These are phyloP conservation scores for Russula abietina DNA, from an alignment of 768 basidiomycete species.

Conservation along the genomic window DNA sequence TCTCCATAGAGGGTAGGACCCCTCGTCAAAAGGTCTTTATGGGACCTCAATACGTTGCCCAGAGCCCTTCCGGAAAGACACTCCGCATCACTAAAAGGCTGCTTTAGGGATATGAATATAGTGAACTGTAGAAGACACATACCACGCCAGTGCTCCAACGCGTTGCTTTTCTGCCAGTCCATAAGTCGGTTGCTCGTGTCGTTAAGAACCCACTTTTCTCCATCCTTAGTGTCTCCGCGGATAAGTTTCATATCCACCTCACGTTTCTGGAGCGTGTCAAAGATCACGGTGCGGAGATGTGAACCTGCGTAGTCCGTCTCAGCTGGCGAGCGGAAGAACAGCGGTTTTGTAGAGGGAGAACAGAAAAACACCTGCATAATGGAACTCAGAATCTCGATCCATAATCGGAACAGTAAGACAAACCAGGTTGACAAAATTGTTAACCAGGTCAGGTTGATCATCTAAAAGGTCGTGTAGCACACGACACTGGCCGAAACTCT, in stretches of 20 bases:
- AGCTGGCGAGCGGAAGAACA: constrained; percentile 53
- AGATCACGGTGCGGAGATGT: constrained; percentile 54
- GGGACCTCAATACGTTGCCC: constrained; percentile 64
- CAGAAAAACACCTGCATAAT: constrained; percentile 73
- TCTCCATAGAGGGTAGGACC: no score
- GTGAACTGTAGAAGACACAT: constrained; percentile 29
- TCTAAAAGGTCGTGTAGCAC: constrained; percentile 69
- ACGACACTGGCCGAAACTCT: constrained; percentile 72
- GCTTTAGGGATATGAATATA: background rate
- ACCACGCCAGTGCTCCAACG: constrained; percentile 73
- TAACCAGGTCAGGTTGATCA: constrained; percentile 40
- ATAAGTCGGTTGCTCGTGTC: constrained; percentile 59
- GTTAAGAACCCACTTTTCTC: constrained; percentile 48
- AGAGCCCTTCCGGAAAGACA: constrained; percentile 62
- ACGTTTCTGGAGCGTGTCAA: constrained; percentile 39
- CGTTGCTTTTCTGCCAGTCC: constrained; percentile 58
- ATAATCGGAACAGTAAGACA: constrained; percentile 23
- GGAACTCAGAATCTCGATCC: background rate
- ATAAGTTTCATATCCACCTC: constrained; percentile 25
- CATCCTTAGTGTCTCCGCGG: constrained; percentile 32
- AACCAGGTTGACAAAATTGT: constrained; percentile 72
- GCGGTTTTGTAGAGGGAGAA: constrained; percentile 45
- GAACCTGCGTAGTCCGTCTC: constrained; percentile 65
- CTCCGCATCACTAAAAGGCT: constrained; percentile 61
- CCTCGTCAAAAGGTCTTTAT: no score